phyloP scores from a whole-genome alignment of 2,329 filamentous ascomycete genomes.

The Nemania abortiva region DNA sequence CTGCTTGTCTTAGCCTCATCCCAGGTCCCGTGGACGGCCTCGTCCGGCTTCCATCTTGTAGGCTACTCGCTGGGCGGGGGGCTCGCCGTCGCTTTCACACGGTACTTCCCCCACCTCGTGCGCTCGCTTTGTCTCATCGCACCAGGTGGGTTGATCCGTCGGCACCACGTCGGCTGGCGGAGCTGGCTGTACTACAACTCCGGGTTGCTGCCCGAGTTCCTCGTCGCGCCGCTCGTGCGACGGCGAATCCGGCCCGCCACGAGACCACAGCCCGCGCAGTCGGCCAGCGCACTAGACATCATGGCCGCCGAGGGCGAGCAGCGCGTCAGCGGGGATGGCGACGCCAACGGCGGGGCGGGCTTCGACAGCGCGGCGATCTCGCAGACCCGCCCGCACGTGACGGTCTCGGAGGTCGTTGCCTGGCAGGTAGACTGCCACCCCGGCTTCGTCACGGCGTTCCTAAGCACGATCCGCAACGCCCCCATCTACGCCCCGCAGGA shows the following conservation, averaged over 20 bases:
- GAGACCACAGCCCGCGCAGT: neutral
- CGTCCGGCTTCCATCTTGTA: constrained; percentile 73
- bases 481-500: constrained; percentile 75
- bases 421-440: constrained; percentile 77
- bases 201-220: constrained; percentile 68
- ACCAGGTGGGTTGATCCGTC: constrained; percentile 76
- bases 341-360: constrained; percentile 53
- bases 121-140: constrained; percentile 74
- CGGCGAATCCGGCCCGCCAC: constrained; percentile 47
- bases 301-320: constrained; percentile 44
- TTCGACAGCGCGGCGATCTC: constrained; percentile 66
- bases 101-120: constrained; percentile 74
- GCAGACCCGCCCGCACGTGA: constrained; percentile 62
- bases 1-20: constrained; percentile 75
- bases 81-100: constrained; percentile 76
- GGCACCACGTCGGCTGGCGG: constrained; percentile 69
- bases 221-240: constrained; percentile 60
- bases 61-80: constrained; percentile 87
- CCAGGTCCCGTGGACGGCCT: constrained; percentile 63
- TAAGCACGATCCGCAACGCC: constrained; percentile 76
- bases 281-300: constrained; percentile 38
- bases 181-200: constrained; percentile 73
- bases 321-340: constrained; percentile 51
- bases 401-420: constrained; percentile 71
- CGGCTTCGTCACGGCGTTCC: constrained; percentile 77